These are phyloP conservation scores for Blastosporella zonata DNA, from an alignment of 1,284 basidiomycete species.

Conservation along the genomic window DNA sequence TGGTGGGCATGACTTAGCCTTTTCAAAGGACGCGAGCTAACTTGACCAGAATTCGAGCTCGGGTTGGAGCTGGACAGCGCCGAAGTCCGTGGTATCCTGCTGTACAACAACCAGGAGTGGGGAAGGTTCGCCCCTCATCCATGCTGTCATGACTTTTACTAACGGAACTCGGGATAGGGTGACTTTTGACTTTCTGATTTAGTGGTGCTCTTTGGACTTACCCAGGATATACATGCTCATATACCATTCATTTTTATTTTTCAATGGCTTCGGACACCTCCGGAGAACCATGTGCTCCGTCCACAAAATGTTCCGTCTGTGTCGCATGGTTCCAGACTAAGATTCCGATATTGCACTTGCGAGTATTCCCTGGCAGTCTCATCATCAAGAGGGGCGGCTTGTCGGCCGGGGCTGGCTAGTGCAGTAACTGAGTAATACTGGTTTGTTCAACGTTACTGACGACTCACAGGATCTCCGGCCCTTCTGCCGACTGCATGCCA, in stretches of 20 bases:
- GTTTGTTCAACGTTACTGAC: not conserved
- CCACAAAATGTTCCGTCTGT: conserved; percentile 14
- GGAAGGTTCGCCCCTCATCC: conserved; percentile 51
- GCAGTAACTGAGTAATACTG: not conserved
- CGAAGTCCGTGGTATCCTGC: conserved; percentile 74
- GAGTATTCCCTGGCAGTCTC: conserved; percentile 2
- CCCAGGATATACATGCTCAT: conserved; percentile 9
- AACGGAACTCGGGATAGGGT: conserved; percentile 35
- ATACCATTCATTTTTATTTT: conserved; percentile 13
- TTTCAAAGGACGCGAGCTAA: conserved; percentile 9
- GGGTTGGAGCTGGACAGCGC: conserved; percentile 78
- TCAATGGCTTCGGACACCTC: conserved; percentile 13
- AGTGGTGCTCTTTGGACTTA: conserved; percentile 14
- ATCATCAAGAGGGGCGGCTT: conserved; percentile 11
- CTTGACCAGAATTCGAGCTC: conserved; percentile 67
- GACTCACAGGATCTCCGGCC: not conserved
- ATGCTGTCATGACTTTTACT: conserved; percentile 25
- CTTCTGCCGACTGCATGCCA: not conserved
- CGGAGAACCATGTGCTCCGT: conserved; percentile 16
- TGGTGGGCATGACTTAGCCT: conserved; percentile 40
- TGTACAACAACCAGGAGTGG: conserved; percentile 73
- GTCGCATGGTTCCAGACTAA: conserved; percentile 9
- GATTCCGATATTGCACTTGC: conserved; percentile 1
- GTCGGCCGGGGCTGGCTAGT: not conserved
- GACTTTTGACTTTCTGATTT: conserved; percentile 54